These are phyloP conservation scores for Amyloporia xantha DNA, from an alignment of 768 basidiomycete species.

Conservation along the genomic window DNA sequence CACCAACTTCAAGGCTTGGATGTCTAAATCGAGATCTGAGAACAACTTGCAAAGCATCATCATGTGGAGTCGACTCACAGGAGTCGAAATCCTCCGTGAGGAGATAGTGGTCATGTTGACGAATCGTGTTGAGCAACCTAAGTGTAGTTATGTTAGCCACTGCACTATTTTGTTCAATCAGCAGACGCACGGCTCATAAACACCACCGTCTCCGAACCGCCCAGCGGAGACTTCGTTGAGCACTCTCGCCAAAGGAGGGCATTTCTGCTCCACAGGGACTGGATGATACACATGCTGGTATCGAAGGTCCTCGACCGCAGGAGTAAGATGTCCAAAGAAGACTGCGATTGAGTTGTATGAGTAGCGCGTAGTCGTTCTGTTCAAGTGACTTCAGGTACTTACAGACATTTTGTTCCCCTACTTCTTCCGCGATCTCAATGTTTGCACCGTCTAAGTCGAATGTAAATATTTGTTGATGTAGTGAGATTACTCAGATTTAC, in stretches of 20 bases:
- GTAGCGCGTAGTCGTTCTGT: slow-evolving; percentile 60
- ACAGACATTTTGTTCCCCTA: slow-evolving; percentile 91
- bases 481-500: no score
- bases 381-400: slow-evolving; percentile 41
- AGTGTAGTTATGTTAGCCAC: neutral
- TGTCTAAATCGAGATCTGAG: slow-evolving; percentile 37
- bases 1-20: slow-evolving; percentile 78
- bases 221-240: slow-evolving; percentile 72
- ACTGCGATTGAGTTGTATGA: slow-evolving; percentile 35
- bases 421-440: slow-evolving; percentile 94
- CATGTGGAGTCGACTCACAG: slow-evolving; percentile 41
- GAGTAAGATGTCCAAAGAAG: slow-evolving; percentile 87
- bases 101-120: slow-evolving; percentile 72
- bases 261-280: slow-evolving; percentile 74
- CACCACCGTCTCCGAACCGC: slow-evolving; percentile 67
- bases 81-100: slow-evolving; percentile 93
- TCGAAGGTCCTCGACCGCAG: slow-evolving; percentile 81
- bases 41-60: neutral
- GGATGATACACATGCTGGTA: slow-evolving; percentile 84
- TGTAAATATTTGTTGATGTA: neutral
- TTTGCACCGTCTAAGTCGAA: slow-evolving; percentile 75
- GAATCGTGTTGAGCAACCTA: slow-evolving; percentile 69
- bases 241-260: slow-evolving; percentile 73
- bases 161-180: slow-evolving; percentile 17
- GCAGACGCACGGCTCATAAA: slow-evolving; percentile 80